Conservation (phyloP, 164 flowering plant species). For the Houttuynia cordata region DNA sequence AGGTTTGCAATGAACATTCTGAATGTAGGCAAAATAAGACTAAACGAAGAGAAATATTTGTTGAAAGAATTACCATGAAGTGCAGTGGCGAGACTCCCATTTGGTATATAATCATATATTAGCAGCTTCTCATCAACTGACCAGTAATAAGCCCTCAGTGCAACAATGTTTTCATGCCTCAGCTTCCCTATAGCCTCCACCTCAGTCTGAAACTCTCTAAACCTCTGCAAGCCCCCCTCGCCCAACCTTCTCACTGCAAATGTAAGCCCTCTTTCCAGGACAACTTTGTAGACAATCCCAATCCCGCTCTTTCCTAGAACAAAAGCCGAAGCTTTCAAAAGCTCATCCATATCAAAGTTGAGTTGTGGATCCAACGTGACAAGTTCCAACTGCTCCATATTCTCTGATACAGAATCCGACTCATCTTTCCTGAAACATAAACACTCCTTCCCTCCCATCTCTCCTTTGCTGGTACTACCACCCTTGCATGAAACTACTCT, state of each 20-base stretch:
- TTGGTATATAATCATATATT: constrained; percentile 66
- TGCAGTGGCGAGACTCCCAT: constrained; percentile 73
- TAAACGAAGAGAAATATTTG: neutral
- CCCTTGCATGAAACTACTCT: constrained; percentile 30
- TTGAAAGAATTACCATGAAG: constrained; percentile 51
- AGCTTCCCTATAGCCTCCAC: constrained; percentile 89
- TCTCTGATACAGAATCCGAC: constrained; percentile 63
- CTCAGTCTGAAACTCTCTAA: constrained; percentile 82
- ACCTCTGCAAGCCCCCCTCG: constrained; percentile 90
- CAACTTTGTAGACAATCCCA: constrained; percentile 91
- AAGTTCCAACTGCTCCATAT: constrained; percentile 65
- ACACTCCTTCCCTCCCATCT: constrained; percentile 44
- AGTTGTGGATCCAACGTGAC: constrained; percentile 65
- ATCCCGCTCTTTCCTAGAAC: constrained; percentile 92
- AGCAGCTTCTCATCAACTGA: constrained; percentile 93
- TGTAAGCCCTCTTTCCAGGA: constrained; percentile 73
- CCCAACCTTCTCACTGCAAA: constrained; percentile 94
- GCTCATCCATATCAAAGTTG: constrained; percentile 79
- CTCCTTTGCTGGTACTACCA: constrained; percentile 2
- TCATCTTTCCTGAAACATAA: constrained; percentile 71
- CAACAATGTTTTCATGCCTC: constrained; percentile 72
- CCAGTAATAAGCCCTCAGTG: constrained; percentile 93
- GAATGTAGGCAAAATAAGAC: neutral
- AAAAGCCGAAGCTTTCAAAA: constrained; percentile 84
- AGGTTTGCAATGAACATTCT: neutral